Conservation (phyloP, 2,329 filamentous ascomycete species). For the Alternaria triticina region DNA sequence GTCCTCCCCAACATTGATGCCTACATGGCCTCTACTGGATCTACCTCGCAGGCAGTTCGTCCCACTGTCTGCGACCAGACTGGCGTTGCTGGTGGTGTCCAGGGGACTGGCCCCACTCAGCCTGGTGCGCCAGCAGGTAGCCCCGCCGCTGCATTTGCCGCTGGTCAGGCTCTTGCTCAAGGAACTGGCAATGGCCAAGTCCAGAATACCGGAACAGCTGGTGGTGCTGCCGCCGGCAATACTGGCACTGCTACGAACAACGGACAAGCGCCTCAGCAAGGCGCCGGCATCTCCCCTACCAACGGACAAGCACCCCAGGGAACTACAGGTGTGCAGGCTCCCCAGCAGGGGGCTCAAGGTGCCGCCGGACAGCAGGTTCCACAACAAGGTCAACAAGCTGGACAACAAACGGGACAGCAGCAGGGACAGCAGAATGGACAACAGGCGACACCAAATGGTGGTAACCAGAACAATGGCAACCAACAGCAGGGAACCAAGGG, state of each 20-base stretch:
- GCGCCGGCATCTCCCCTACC: not conserved
- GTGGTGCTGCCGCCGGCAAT: slow-evolving; percentile 9
- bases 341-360: slow-evolving; percentile 5
- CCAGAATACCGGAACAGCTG: slow-evolving; percentile 18
- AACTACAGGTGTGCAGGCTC: not conserved
- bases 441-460: not conserved
- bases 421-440: slow-evolving; percentile 13
- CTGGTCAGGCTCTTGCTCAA: slow-evolving; percentile 33
- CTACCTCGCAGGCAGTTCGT: slow-evolving; percentile 36
- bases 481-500: not conserved
- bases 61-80: slow-evolving; percentile 42
- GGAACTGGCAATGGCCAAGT: slow-evolving; percentile 40
- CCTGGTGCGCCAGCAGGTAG: slow-evolving; percentile 39
- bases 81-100: slow-evolving; percentile 43
- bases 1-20: slow-evolving; percentile 47
- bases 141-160: slow-evolving; percentile 39
- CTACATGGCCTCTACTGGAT: slow-evolving; percentile 45
- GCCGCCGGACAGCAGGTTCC: slow-evolving; percentile 3
- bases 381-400: slow-evolving; percentile 12
- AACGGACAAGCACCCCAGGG: not conserved
- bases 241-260: not conserved
- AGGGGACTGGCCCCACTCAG: slow-evolving; percentile 35
- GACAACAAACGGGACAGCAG: slow-evolving; percentile 1
- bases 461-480: not conserved
- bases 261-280: not conserved